Conservation (phyloP, 2,329 filamentous ascomycete genomes). For the Fusarium acutatum region DNA sequence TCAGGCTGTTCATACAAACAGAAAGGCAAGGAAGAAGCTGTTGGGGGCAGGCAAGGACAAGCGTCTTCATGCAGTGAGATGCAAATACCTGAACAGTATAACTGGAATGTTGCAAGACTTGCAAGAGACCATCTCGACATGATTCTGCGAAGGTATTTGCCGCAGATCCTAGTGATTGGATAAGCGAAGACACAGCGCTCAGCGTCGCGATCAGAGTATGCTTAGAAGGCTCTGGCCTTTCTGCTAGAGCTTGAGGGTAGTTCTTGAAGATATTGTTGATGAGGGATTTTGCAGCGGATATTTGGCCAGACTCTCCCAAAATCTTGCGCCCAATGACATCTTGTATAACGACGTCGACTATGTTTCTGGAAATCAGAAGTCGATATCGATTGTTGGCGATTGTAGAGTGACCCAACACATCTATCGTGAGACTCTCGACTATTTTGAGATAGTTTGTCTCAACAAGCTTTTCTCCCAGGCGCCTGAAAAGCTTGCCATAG, state of each 20-base stretch:
- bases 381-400: slow-evolving; percentile 89
- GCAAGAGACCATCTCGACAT: slow-evolving; percentile 86
- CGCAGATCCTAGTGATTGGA: slow-evolving; percentile 83
- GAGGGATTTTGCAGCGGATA: slow-evolving; percentile 80
- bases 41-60: slow-evolving; percentile 90
- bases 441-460: slow-evolving; percentile 85
- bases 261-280: slow-evolving; percentile 93
- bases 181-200: slow-evolving; percentile 80
- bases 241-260: slow-evolving; percentile 88
- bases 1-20: slow-evolving; percentile 95
- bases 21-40: slow-evolving; percentile 91
- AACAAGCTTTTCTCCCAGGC: slow-evolving; percentile 82
- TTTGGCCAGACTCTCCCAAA: slow-evolving; percentile 87
- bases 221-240: slow-evolving; percentile 88
- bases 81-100: slow-evolving; percentile 95
- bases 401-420: slow-evolving; percentile 78
- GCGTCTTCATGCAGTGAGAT: slow-evolving; percentile 83
- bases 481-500: slow-evolving; percentile 82
- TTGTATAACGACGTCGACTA: slow-evolving; percentile 84
- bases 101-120: slow-evolving; percentile 92
- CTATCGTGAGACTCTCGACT: slow-evolving; percentile 79
- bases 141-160: slow-evolving; percentile 80
- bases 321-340: slow-evolving; percentile 83
- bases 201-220: slow-evolving; percentile 82
- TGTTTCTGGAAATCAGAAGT: slow-evolving; percentile 83